Evolutionary conservation across 202 grass and related monocot genomes (phyloP).

Genomic region (Zizania palustris): DNA sequence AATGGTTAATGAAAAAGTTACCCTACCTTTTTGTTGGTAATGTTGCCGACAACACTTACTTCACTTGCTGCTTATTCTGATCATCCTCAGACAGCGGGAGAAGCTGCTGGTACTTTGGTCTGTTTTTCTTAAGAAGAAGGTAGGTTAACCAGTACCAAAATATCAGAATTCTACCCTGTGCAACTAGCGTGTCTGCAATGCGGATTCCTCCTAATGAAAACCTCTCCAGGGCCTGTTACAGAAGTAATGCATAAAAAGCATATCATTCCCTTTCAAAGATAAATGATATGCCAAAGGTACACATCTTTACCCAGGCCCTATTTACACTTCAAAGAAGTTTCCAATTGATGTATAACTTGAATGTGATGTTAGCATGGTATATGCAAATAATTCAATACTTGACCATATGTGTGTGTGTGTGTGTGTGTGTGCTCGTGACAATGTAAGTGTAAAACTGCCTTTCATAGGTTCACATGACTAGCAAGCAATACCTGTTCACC

Average conservation of each 20-base stretch:
- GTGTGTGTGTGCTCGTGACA: not conserved
- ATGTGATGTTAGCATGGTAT: not conserved
- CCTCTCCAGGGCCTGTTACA: conserved; percentile 76
- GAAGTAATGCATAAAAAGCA: conserved; percentile 12
- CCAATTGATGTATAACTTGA: not conserved
- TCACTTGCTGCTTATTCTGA: conserved; percentile 37
- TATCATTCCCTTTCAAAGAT: not conserved
- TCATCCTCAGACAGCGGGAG: conserved; percentile 49
- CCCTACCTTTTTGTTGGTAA: not conserved
- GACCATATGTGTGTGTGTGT: not conserved
- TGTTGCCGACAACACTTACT: not conserved
- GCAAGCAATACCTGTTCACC: conserved; percentile 77
- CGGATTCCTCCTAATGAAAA: conserved; percentile 73
- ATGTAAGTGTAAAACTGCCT: not conserved
- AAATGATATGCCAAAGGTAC: conserved; percentile 1
- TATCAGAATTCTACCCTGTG: conserved; percentile 85
- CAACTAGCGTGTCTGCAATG: conserved; percentile 63
- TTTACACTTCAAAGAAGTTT: not conserved
- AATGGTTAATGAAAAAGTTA: not conserved
- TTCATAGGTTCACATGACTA: conserved; percentile 29
- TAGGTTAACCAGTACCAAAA: conserved; percentile 93
- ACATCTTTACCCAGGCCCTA: not conserved
- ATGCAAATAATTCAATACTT: too few species aligned
- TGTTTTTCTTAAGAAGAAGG: conserved; percentile 87
- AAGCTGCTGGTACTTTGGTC: conserved; percentile 77